Evolutionary conservation across 192 early-diverging fungal species (phyloP).

Genomic region (Funneliformis mosseae): DNA sequence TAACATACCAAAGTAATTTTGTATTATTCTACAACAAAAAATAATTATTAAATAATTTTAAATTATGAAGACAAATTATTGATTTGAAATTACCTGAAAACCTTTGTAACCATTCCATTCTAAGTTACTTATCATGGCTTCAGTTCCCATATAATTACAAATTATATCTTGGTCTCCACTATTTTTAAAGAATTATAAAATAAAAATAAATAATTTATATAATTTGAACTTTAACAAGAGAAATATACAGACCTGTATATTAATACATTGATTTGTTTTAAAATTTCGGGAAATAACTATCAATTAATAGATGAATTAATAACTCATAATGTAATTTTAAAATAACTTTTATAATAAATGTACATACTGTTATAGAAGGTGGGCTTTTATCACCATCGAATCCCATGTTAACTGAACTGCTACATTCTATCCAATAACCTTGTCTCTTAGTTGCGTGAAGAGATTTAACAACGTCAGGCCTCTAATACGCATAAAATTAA

Average conservation of each 20-base stretch:
- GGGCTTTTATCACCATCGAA: conserved; percentile 54
- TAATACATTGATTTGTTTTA: conserved; percentile 57
- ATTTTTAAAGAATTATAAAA: neutral
- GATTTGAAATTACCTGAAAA: conserved; percentile 49
- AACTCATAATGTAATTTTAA: neutral
- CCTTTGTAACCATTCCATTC: conserved; percentile 66
- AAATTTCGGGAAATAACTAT: conserved; percentile 65
- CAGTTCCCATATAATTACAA: conserved; percentile 76
- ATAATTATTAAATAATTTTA: neutral
- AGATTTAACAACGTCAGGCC: conserved; percentile 48
- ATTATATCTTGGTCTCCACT: conserved; percentile 82
- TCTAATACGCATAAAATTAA: conserved; percentile 35
- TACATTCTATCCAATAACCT: conserved; percentile 67
- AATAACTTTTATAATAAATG: neutral
- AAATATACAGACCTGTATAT: conserved; percentile 58
- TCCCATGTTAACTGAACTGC: conserved; percentile 42
- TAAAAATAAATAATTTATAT: neutral
- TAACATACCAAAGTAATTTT: conserved; percentile 52
- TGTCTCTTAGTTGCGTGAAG: conserved; percentile 54
- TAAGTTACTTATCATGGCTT: conserved; percentile 65
- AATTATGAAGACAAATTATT: neutral
- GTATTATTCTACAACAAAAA: conserved; percentile 2
- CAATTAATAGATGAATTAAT: neutral
- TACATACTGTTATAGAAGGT: conserved; percentile 60
- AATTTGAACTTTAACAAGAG: neutral